Base-by-base conservation (phyloP, 352 stramenopile species). In the Phytopythium delawarense region DNA sequence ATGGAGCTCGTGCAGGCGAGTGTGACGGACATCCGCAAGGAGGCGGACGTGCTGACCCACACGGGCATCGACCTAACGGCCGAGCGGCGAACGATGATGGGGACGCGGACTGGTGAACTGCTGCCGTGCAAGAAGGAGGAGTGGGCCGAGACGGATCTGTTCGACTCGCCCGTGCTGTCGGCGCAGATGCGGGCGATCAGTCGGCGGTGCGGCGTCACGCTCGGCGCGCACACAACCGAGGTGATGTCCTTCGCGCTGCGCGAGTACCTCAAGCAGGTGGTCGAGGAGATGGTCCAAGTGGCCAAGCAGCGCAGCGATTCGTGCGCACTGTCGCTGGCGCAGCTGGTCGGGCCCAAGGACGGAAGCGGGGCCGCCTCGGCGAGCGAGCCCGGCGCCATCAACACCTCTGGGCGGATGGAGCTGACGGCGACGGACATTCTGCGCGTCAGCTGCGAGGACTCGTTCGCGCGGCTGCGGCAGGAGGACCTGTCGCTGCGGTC, bases 221-320 rank as follows among this genome's bases (percentile, higher is more conserved):
- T 90, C n/a, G 87, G 84, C 21, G 39, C 32, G 5, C 70, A 84
- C 34, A 80, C 81, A 9, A 91, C 51, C 32, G 80, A 95, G n/a
- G 75, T 93, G 13, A 94, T 96, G 84, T 72, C 84, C 12, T 90
- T 88, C 35, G 87, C 87, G 20, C 71, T 96, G 34, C 84, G 92
- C 45, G 84, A 93, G 55, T 94, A 96, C 49, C 62, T 96, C 28
- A 94, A 92, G 65, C 87, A 96, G 70, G 76, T 87, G 7, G 78
- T 94, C 1, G 87, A 96, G 59, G 87, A 96, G 61, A 92, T 96
- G 83, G 87, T 93, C 15, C 77, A 92, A 35, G 68, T 89, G 21
- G 75, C 87, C 1, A 92, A 91, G 59, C 83, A 94, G 48, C 84
- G 87, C 13, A 70, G 82, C 11, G 83, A 96, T 59, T 63, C 61